Conservation (phyloP, 2,329 filamentous ascomycete genomes). For the Pseudogymnoascus sp. region DNA sequence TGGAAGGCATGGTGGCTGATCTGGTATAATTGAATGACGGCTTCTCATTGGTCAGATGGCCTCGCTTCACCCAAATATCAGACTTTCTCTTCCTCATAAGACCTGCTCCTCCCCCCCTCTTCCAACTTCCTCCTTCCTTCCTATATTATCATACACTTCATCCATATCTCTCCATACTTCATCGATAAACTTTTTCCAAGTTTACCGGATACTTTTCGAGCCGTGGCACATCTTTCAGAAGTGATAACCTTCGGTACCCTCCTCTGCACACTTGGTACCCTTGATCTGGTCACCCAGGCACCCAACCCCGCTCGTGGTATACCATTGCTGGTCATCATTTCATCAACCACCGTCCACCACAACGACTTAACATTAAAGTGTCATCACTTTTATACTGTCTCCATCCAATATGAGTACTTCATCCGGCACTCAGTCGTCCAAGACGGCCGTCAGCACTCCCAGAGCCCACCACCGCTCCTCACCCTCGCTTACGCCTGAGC, state of each 20-base stretch:
- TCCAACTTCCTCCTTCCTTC: conserved; percentile 25
- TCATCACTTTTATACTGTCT: conserved; percentile 20
- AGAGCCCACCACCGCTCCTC: not conserved
- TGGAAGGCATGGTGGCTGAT: not conserved
- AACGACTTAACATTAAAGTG: conserved; percentile 14
- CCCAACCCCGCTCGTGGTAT: conserved; percentile 7
- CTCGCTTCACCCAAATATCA: conserved; percentile 5
- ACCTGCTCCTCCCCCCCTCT: conserved; percentile 22
- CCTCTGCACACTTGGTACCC: conserved; percentile 25
- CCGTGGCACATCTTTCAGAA: conserved; percentile 22
- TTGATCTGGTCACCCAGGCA: conserved; percentile 25
- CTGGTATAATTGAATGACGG: not conserved
- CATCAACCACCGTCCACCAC: not conserved
- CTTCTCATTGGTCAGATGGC: not conserved
- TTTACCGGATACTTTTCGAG: conserved; percentile 19
- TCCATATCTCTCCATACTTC: conserved; percentile 15
- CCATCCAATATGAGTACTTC: conserved; percentile 15
- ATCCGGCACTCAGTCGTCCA: conserved; percentile 11
- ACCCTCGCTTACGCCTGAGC: not conserved
- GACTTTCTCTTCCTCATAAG: conserved; percentile 17
- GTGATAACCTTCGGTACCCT: conserved; percentile 16
- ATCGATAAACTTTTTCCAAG: conserved; percentile 23
- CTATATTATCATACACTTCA: conserved; percentile 17
- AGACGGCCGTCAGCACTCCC: conserved; percentile 5
- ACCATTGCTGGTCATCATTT: not conserved